A percentile compares a stretch with the other conserved stretches of the same genome.
These are phyloP conservation scores for Colletotrichum sp. DNA, from an alignment of 2,329 filamentous ascomycete genomes.

Conservation along the genomic window DNA sequence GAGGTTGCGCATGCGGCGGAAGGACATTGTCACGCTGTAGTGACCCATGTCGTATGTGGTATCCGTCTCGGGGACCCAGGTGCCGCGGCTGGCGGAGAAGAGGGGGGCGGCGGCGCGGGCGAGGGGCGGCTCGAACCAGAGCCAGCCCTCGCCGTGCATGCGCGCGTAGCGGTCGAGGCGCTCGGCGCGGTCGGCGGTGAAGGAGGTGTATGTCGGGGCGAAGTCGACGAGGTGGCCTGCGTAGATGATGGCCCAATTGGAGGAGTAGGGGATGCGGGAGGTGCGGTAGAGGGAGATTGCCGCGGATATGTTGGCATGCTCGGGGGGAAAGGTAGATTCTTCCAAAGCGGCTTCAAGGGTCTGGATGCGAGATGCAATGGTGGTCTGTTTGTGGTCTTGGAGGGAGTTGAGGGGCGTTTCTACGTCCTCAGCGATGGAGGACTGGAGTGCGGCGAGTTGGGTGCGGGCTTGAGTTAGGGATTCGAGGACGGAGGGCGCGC, in stretches of 20 bases:
- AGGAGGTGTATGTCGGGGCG: slow-evolving; percentile 40
- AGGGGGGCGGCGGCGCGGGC: slow-evolving; percentile 23
- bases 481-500: not conserved
- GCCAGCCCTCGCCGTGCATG: slow-evolving; percentile 43
- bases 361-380: slow-evolving; percentile 36
- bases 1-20: slow-evolving; percentile 18
- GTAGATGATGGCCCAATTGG: slow-evolving; percentile 46
- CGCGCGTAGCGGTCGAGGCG: slow-evolving; percentile 43
- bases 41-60: slow-evolving; percentile 33
- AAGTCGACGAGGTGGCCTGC: slow-evolving; percentile 46
- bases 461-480: slow-evolving; percentile 8
- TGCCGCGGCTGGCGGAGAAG: slow-evolving; percentile 34
- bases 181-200: slow-evolving; percentile 40
- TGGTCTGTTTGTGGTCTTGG: not conserved
- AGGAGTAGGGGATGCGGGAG: slow-evolving; percentile 43
- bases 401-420: not conserved
- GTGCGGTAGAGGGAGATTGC: slow-evolving; percentile 46
- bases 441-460: not conserved
- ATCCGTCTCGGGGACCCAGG: slow-evolving; percentile 28
- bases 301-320: slow-evolving; percentile 45
- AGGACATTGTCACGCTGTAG: slow-evolving; percentile 33
- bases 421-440: not conserved
- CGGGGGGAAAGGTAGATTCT: slow-evolving; percentile 36
- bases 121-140: slow-evolving; percentile 52
- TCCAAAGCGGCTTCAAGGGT: slow-evolving; percentile 34